phyloP scores from a whole-genome alignment of 1,284 basidiomycete species.

The Cryptococcus sp. region DNA sequence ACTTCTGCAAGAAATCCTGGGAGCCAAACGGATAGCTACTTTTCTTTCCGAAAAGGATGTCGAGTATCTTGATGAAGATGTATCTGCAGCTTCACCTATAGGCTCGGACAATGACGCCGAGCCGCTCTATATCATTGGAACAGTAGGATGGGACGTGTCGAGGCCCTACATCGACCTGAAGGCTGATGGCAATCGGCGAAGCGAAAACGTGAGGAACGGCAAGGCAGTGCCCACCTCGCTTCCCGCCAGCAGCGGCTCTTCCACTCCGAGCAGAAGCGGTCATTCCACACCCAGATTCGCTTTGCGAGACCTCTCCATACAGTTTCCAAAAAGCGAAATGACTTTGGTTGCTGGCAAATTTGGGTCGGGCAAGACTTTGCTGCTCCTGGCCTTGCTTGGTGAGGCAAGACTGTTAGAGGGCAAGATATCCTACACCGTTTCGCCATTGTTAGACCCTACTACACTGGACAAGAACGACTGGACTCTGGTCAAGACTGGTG shows the following conservation, averaged over 20 bases:
- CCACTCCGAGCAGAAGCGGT: background rate
- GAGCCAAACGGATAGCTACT: slow-evolving; percentile 29
- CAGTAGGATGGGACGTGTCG: slow-evolving; percentile 32
- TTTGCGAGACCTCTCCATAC: slow-evolving; percentile 70
- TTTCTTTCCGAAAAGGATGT: slow-evolving; percentile 31
- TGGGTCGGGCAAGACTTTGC: slow-evolving; percentile 71
- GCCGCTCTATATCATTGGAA: slow-evolving; percentile 28
- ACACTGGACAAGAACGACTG: slow-evolving; percentile 61
- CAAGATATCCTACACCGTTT: slow-evolving; percentile 55
- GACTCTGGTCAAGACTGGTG: slow-evolving; percentile 57
- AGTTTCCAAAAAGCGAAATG: slow-evolving; percentile 73
- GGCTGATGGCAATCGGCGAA: background rate
- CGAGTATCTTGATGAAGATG: slow-evolving; percentile 51
- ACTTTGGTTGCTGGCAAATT: slow-evolving; percentile 71
- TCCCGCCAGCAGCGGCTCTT: background rate
- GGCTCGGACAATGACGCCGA: slow-evolving; percentile 14
- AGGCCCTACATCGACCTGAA: background rate
- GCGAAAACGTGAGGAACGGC: background rate
- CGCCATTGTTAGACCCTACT: slow-evolving; percentile 47
- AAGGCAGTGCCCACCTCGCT: background rate
- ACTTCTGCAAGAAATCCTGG: slow-evolving; percentile 30
- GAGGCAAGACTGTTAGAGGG: slow-evolving; percentile 74
- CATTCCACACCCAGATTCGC: slow-evolving; percentile 61
- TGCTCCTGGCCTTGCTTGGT: slow-evolving; percentile 75
- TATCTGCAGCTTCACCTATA: slow-evolving; percentile 7